A percentile compares a stretch with the other conserved stretches of the same genome.
Conservation (phyloP, 768 basidiomycete species). For the Solioccasus polychromus region DNA sequence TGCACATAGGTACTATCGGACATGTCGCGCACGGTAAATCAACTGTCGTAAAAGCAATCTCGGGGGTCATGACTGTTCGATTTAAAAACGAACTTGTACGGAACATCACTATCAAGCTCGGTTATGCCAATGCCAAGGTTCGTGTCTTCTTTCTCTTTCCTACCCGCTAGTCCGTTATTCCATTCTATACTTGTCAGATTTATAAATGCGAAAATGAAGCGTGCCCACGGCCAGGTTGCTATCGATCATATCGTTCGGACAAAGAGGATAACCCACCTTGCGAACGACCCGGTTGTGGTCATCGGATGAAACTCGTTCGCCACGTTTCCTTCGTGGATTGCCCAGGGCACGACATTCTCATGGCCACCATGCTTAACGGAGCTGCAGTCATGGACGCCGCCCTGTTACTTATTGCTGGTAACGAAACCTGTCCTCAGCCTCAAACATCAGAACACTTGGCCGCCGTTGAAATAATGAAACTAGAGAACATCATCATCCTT, state of each 20-base stretch:
- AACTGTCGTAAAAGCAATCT: slow-evolving; percentile 97
- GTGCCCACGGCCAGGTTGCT: slow-evolving; percentile 92
- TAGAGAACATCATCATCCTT: slow-evolving; percentile 95
- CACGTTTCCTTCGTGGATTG: slow-evolving; percentile 99
- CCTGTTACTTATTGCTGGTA: slow-evolving; percentile 90
- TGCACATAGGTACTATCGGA: slow-evolving; percentile 83
- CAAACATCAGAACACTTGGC: slow-evolving; percentile 99
- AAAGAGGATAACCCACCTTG: slow-evolving; percentile 94
- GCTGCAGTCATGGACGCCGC: slow-evolving; percentile 99
- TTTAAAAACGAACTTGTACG: slow-evolving; percentile 99
- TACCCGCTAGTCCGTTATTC: neutral
- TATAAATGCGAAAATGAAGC: slow-evolving; percentile 96
- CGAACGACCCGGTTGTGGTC: slow-evolving; percentile 88
- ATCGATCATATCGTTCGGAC: slow-evolving; percentile 88
- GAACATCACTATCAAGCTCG: slow-evolving; percentile 99
- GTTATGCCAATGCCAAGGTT: slow-evolving; percentile 98
- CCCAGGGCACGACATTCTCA: slow-evolving; percentile 98
- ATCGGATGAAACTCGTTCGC: slow-evolving; percentile 86
- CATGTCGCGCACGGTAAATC: slow-evolving; percentile 99
- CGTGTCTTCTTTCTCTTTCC: slow-evolving; percentile 24
- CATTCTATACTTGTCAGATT: slow-evolving; percentile 53
- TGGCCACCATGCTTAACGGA: slow-evolving; percentile 99
- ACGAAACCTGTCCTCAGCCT: slow-evolving; percentile 98
- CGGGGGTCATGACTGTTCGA: slow-evolving; percentile 95
- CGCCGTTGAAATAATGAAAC: slow-evolving; percentile 99